Base-by-base conservation (phyloP, 1,284 basidiomycete species). In the Cutaneotrichosporon curvatum region DNA sequence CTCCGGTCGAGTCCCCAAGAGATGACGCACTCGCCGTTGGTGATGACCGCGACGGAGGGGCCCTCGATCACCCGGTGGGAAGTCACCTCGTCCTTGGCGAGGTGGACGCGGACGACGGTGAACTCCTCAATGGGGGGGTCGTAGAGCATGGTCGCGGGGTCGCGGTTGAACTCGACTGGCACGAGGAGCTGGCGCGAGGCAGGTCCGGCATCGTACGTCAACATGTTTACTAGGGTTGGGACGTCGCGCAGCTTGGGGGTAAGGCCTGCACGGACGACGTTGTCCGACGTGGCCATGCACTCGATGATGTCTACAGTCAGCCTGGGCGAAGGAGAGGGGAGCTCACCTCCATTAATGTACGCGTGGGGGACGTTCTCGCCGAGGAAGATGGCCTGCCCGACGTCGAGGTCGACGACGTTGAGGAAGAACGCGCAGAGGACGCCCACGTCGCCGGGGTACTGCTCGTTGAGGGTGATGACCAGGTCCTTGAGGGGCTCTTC, bases 201-300 rank as follows among this genome's bases (percentile, higher is more conserved):
- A 6, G 80, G 77, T 2, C 82, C 81, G 12, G 86, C 78, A 43
- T 74, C 77, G 71, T 97, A 98, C 9, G 91, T 97, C 52, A 98
- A 79, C 66, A 88, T 87, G 4, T 80, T 75, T 50, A 96, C 76
- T 41, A 99, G 81, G 55, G 92, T 96, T 3, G 84, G 81, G 18
- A 96, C 83, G 67, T 99, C 95, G 50, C 94, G 82, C 19, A 87
- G 78, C 72, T 99, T 99, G 11, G 95, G 94, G 0, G 95, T 99
- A 35, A 99, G 81, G 16, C 95, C 95, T 2, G 95, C 95, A 39
- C 95, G 86, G 48, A 99, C 95, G 66, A 99, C 95, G 70, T 98
- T 98, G 75, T 99, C 94, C 49, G 89, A 94, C 46, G 90, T 92
- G 21, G 91, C 91, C 91, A 95, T 96, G 74, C 89, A 92, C 67